Base-by-base conservation (phyloP, 805 yeast species). In the Clavispora carvajalis region DNA sequence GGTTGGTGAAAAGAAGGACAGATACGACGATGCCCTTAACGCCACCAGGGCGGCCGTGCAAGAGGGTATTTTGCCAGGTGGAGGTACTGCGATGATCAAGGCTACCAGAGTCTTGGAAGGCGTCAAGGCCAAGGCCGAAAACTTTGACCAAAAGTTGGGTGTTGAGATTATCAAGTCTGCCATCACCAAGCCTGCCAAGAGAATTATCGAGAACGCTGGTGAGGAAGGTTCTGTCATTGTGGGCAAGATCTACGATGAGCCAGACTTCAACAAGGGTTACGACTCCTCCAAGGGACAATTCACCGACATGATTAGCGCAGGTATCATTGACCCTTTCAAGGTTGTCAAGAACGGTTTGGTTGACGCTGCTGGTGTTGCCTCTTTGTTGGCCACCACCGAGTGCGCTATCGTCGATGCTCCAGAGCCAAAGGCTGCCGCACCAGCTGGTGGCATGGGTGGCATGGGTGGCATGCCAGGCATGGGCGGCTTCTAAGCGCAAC, bases 11-110 rank as follows among this genome's bases (percentile, higher is more conserved):
- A 93, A 93, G 93, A 93, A 93, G 76, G 99, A 93, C 67, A 85
- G 99, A 71, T 87, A 89, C 61, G 98, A 93, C 58, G 99, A 93
- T 73, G 98, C 99, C 21, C 77, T 93, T 63, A 91, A 93, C 63
- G 97, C 99, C 41, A 93, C 98, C 39, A 88, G 98, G 70, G 97
- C 99, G 44, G 99, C 99, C 51, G 96, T 93, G 49, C 91, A 91
- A 71, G 96, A 88, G 70, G 99, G 99, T 71, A 89, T 93, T 62
- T 77, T 93, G 53, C 99, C 99, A 61, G 99, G 99, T 73, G 99
- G 99, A 66, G 99, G 99, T 71, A 88, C 97, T 52, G 99, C 99
- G 43, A 77, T 93, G 60, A 77, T 88, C 59, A 93, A 93, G 78
- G 97, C 98, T 38, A 78, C 95, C 39, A 75, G 79, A 55, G 65